These are phyloP conservation scores for Inga laurina DNA, from an alignment of 306 rosid genomes.

Conservation along the genomic window DNA sequence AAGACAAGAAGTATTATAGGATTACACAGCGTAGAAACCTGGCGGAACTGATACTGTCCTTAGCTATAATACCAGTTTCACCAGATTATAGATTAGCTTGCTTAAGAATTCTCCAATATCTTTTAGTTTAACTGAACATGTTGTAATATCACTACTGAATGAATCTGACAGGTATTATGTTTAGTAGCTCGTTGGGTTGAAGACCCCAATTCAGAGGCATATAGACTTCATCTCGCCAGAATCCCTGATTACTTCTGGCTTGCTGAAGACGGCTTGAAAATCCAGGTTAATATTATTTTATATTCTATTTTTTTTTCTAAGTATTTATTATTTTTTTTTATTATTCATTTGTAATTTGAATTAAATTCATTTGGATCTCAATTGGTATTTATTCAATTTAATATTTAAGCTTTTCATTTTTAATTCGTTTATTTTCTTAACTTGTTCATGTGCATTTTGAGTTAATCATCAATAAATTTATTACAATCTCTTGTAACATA, in stretches of 20 bases:
- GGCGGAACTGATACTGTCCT: neutral
- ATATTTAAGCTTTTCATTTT: too few species aligned
- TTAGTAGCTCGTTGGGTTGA: conserved; percentile 71
- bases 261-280: conserved; percentile 82
- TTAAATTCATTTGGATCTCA: too few species aligned
- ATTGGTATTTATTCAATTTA: too few species aligned
- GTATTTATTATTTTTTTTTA: too few species aligned
- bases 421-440: too few species aligned
- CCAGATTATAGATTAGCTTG: neutral
- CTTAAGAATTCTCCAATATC: neutral
- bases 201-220: conserved; percentile 67
- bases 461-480: neutral
- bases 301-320: too few species aligned
- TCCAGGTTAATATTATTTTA: conserved; percentile 48
- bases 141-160: neutral
- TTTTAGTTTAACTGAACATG: neutral
- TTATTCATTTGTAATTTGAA: too few species aligned
- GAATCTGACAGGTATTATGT: conserved; percentile 47
- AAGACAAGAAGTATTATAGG: neutral
- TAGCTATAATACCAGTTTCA: neutral
- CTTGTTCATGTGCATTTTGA: neutral
- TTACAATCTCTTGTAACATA: neutral
- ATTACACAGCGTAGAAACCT: neutral
- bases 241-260: conserved; percentile 76
- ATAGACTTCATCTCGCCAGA: conserved; percentile 67